Evolutionary conservation across 2,329 filamentous ascomycete genomes (phyloP).

Genomic region (Colletotrichum sp.): DNA sequence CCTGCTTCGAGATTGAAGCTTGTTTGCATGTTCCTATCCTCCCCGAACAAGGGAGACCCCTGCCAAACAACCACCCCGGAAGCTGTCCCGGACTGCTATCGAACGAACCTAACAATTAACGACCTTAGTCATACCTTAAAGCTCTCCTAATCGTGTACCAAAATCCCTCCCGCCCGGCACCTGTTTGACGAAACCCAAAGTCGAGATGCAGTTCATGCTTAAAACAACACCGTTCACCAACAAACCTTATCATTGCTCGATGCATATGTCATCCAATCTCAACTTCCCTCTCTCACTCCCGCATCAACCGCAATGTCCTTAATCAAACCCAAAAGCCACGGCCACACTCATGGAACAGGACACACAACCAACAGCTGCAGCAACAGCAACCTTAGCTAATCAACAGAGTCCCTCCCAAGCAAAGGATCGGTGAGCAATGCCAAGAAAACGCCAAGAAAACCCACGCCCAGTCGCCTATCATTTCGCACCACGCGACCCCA

Average conservation of each 20-base stretch:
- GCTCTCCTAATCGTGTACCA: background rate
- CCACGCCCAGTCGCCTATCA: constrained; percentile 13
- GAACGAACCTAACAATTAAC: background rate
- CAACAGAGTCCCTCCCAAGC: background rate
- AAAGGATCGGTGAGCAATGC: constrained; percentile 3
- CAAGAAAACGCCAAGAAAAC: constrained; percentile 6
- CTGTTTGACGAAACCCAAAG: background rate
- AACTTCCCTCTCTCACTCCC: background rate
- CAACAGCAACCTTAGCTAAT: background rate
- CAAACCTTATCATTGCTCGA: background rate
- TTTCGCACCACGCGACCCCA: constrained; percentile 17
- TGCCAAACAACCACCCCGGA: background rate
- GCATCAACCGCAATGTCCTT: background rate
- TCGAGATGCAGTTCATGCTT: background rate
- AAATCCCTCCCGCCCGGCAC: background rate
- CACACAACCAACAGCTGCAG: background rate
- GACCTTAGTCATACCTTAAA: background rate
- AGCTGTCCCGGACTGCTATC: background rate
- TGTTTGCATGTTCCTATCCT: background rate
- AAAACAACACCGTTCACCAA: background rate
- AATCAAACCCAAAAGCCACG: background rate
- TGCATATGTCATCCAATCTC: background rate
- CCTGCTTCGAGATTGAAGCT: background rate
- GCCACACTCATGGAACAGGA: background rate
- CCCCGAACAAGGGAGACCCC: background rate